Percentiles rank a stretch among this genome's conserved stretches.
Evolutionary conservation across 2,329 filamentous ascomycete species (phyloP).

Genomic region (Helminthosporium solani): DNA sequence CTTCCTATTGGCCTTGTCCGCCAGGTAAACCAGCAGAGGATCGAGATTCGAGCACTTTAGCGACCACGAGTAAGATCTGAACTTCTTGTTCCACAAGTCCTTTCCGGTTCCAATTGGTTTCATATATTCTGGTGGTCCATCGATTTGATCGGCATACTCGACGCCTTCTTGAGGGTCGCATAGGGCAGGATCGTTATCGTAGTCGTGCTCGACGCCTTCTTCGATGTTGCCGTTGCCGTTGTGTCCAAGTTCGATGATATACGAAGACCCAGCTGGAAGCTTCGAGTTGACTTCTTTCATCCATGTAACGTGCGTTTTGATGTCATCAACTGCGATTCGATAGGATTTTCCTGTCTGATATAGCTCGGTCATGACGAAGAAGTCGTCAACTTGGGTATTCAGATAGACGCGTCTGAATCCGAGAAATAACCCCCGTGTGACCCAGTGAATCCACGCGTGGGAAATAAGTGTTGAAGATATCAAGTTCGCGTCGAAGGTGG

Average conservation of each 20-base stretch:
- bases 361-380: conserved; percentile 51
- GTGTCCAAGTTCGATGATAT: conserved; percentile 27
- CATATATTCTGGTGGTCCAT: conserved; percentile 46
- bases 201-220: conserved; percentile 18
- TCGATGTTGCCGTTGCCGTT: conserved; percentile 35
- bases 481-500: conserved; percentile 50
- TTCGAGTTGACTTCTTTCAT: conserved; percentile 22
- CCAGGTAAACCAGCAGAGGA: conserved; percentile 53
- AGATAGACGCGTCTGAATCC: conserved; percentile 56
- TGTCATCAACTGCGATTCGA: conserved; percentile 42
- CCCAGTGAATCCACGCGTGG: conserved; percentile 62
- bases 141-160: conserved; percentile 36
- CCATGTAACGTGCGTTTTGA: conserved; percentile 24
- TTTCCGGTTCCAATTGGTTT: conserved; percentile 41
- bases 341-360: conserved; percentile 48
- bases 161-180: conserved; percentile 37
- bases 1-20: conserved; percentile 49
- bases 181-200: conserved; percentile 17
- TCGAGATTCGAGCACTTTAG: conserved; percentile 51
- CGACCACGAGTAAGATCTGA: conserved; percentile 49
- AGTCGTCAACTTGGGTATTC: conserved; percentile 60
- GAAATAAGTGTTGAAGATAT: conserved; percentile 57
- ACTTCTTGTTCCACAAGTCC: conserved; percentile 38
- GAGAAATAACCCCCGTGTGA: conserved; percentile 57
- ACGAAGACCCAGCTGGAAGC: conserved; percentile 22